Base-by-base conservation (phyloP, 257 asterid species). In the Capsicum chinense region DNA sequence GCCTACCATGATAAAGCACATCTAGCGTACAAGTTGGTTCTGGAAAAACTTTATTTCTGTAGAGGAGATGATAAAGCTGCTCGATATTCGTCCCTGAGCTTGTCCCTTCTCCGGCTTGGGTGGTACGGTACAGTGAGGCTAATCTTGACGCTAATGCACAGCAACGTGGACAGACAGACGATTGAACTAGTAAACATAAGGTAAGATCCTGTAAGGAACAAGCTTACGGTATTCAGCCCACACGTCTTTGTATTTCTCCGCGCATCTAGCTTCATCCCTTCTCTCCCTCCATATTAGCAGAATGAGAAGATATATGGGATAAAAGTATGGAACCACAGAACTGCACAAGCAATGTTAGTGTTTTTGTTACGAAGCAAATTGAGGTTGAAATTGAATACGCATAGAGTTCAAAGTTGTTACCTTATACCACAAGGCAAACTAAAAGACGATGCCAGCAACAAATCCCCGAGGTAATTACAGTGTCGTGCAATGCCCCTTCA, bases 401-500 rank as follows among this genome's bases (percentile, higher is more conserved):
- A 48, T 1, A 74, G 62, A 70, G 35, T 58, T 42, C 16, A 37
- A 39, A 80, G 56, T 10, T 5, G 35, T 86, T 92, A 95, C 99
- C 97, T 97, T 86, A 93, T 91, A 59, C 99, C 98, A 80, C 98
- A 97, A 17, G 99, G 99, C 84, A 97, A 89, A 88, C 99, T 97
- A 73, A 97, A 91, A 81, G 99, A 97, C 42, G 93, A 91, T 17
- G 99, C 98, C 79, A 97, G 85, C 83, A 97, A 85, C 87, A 95
- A 91, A 90, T 97, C 98, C 44, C 99, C 98, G 5, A 97, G 99
- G 90, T 97, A 97, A 90, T 97, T 97, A 82, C 97, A 86, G 79
- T 97, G 99, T 87, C 97, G 92, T 3, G 99, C 98, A 84, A 97
- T 93, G 86, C 98, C 99, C 99, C 99, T 97, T 85, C 85, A 82